Evolutionary conservation across 2,329 filamentous ascomycete genomes (phyloP).

Genomic region (Cytospora piceicola): DNA sequence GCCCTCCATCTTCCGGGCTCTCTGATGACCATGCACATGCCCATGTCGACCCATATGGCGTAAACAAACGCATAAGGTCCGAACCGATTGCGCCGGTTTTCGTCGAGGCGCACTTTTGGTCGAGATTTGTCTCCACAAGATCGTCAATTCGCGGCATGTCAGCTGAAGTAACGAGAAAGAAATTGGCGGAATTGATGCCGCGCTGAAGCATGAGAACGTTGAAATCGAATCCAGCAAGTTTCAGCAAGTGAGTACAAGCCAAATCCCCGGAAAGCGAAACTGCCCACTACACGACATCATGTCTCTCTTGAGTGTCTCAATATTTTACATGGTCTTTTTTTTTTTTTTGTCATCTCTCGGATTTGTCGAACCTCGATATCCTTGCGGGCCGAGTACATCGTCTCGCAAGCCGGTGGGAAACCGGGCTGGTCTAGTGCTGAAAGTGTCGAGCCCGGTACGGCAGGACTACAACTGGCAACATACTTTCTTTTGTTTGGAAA

Average conservation of each 20-base stretch:
- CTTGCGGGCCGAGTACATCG: neutral
- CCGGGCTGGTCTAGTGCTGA: constrained; percentile 10
- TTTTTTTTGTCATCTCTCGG: constrained; percentile 18
- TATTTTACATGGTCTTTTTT: no score
- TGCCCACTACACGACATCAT: constrained; percentile 19
- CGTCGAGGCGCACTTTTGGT: constrained; percentile 5
- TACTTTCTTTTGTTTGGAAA: constrained; percentile 13
- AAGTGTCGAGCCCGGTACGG: constrained; percentile 17
- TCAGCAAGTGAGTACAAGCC: constrained; percentile 25
- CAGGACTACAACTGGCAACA: constrained; percentile 13
- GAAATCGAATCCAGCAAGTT: constrained; percentile 8
- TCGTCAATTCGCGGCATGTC: constrained; percentile 4
- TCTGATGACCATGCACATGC: neutral
- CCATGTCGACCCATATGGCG: neutral
- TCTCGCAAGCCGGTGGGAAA: constrained; percentile 13
- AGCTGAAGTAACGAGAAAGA: constrained; percentile 3
- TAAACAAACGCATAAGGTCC: neutral
- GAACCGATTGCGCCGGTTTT: neutral
- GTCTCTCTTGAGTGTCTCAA: constrained; percentile 25
- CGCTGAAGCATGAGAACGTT: constrained; percentile 9
- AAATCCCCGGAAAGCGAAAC: constrained; percentile 8
- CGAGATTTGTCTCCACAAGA: neutral
- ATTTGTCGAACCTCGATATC: constrained; percentile 2
- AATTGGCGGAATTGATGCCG: constrained; percentile 4
- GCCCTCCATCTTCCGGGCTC: neutral